Conservation (phyloP, 192 early-diverging fungal genomes). For the Backusella tarrabulga region DNA sequence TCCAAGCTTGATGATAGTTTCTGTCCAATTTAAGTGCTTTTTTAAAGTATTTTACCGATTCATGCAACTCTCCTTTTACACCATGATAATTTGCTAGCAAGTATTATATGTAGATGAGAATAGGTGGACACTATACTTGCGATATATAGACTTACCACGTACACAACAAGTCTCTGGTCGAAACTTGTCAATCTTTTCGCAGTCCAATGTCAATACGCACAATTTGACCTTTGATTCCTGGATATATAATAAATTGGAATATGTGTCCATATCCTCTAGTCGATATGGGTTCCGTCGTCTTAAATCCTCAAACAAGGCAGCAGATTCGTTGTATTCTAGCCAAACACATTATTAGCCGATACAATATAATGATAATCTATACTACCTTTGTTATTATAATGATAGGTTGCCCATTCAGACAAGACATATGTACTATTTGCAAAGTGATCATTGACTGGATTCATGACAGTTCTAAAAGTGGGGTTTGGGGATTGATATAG, state of each 20-base stretch:
- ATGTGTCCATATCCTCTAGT: slow-evolving; percentile 80
- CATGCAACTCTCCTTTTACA: slow-evolving; percentile 72
- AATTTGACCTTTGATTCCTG: slow-evolving; percentile 70
- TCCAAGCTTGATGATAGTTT: slow-evolving; percentile 80
- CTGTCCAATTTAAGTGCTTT: slow-evolving; percentile 80
- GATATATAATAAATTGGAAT: slow-evolving; percentile 87
- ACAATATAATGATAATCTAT: background rate
- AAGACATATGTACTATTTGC: slow-evolving; percentile 64
- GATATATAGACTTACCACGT: slow-evolving; percentile 42
- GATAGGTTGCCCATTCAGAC: slow-evolving; percentile 57
- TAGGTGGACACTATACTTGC: background rate
- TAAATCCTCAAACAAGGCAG: slow-evolving; percentile 67
- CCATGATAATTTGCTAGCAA: slow-evolving; percentile 85
- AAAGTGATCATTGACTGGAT: slow-evolving; percentile 51
- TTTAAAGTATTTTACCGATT: slow-evolving; percentile 86
- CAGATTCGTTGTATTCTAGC: slow-evolving; percentile 72
- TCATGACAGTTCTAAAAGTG: slow-evolving; percentile 23
- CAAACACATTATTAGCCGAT: background rate
- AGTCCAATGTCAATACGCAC: slow-evolving; percentile 73
- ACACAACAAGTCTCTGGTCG: slow-evolving; percentile 87
- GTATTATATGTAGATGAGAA: background rate
- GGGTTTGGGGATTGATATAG: slow-evolving; percentile 37
- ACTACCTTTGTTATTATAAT: slow-evolving; percentile 54
- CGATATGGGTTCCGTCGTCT: slow-evolving; percentile 70
- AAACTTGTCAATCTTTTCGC: slow-evolving; percentile 70